Base-by-base conservation (phyloP, 202 grass and related monocot genomes). In the Musa balbisiana region DNA sequence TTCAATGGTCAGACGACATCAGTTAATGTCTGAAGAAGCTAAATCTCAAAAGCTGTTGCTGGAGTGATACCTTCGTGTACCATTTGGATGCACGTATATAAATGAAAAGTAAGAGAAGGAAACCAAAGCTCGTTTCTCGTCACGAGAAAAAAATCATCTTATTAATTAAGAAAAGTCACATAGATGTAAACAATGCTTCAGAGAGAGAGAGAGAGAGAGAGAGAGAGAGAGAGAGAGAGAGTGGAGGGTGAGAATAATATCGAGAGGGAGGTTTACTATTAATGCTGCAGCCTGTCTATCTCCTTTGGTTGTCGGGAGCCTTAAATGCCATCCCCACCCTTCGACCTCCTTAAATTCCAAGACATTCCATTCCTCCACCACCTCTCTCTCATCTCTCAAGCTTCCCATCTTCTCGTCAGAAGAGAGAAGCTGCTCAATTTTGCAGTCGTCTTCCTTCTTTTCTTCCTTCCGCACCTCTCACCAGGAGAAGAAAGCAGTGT, bases 241-340 rank as follows among this genome's bases (percentile, higher is more conserved):
- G 17, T 4, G 58, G 20, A n/a, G 16, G 20, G 6, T 62, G 58
- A n/a, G 20, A 20, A 62, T 15, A 62, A 62, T 21, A 62, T 62
- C 20, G 58, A 20, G 58, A 62, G 58, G 20, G 58, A 20, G 64
- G 21, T 27, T 67, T 67, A 27, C 64, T 67, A 67, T 67, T 67
- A 67, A 67, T 67, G 64, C 64, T 67, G 64, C 23, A 67, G 64
- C 64, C 64, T 67, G 64, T 26, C 64, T 67, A 24, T 67, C 64
- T 33, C 64, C 64, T 29, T 67, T 2, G 64, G 64, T 67, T 26
- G 64, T 27, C 64, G 64, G 64, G 64, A 12, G 64, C 24, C 23
- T 67, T 67, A 5, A 67, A 67, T 67, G 64, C 64, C 64, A 23
- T 26, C 55, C 23, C 0, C 64, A 27, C 64, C 21, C 64, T 26